A percentile compares a stretch with the other conserved stretches of the same genome.
Evolutionary conservation across 2,329 filamentous ascomycete species (phyloP).

Genomic region (Fusarium hainanense): DNA sequence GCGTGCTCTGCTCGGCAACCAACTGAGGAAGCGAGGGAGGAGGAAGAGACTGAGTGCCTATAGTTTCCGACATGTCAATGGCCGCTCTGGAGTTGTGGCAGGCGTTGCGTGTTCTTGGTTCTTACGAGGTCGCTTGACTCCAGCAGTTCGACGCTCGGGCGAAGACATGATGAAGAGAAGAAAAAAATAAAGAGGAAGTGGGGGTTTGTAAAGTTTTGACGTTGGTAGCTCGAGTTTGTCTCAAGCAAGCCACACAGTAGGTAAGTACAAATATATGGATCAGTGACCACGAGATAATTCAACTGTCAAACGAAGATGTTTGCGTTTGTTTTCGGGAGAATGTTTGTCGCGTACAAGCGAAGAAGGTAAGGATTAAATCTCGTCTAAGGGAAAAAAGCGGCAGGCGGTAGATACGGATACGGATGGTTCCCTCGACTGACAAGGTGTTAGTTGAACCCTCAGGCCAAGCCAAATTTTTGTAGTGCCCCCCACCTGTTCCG

Average conservation of each 20-base stretch:
- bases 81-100: slow-evolving; percentile 1
- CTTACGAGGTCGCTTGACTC: slow-evolving; percentile 59
- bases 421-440: slow-evolving; percentile 5
- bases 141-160: slow-evolving; percentile 53
- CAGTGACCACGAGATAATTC: neutral
- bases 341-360: slow-evolving; percentile 13
- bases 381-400: slow-evolving; percentile 13
- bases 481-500: slow-evolving; percentile 31
- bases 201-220: slow-evolving; percentile 16
- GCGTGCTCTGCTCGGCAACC: slow-evolving; percentile 89
- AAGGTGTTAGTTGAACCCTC: slow-evolving; percentile 35
- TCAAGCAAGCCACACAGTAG: slow-evolving; percentile 13
- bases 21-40: slow-evolving; percentile 91
- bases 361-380: slow-evolving; percentile 24
- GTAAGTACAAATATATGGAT: slow-evolving; percentile 1
- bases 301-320: neutral
- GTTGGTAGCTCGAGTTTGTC: slow-evolving; percentile 13
- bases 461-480: slow-evolving; percentile 25
- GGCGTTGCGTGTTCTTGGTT: slow-evolving; percentile 1
- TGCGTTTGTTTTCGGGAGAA: neutral
- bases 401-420: neutral
- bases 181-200: slow-evolving; percentile 17
- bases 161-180: slow-evolving; percentile 51
- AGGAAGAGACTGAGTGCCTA: slow-evolving; percentile 93
- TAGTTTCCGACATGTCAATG: slow-evolving; percentile 42